A percentile compares a stretch with the other conserved stretches of the same genome.
Conservation (phyloP, 495 filamentous ascomycete species). For the Trichoderma erinaceum region DNA sequence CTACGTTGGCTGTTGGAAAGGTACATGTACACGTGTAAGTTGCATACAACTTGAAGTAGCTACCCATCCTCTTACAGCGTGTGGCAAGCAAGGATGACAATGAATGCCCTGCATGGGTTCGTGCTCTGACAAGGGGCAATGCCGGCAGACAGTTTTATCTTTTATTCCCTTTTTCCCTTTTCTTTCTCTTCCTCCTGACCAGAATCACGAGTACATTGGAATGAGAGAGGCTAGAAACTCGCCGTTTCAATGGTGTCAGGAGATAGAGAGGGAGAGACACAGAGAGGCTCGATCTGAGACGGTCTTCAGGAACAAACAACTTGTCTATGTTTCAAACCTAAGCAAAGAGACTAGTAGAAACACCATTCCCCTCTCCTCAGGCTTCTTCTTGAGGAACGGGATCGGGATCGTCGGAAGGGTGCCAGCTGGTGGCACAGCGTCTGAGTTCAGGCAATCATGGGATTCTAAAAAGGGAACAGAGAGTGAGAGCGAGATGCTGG, state of each 20-base stretch:
- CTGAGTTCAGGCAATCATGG: too few relatives aligned
- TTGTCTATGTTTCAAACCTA: not conserved
- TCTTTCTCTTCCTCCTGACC: not conserved
- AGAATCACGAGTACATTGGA: not conserved
- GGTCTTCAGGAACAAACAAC: not conserved
- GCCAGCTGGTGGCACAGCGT: not conserved
- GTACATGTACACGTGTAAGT: too few relatives aligned
- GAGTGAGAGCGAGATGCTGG: not conserved
- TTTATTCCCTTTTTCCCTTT: not conserved
- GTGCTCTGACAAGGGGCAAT: not conserved
- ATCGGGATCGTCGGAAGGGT: not conserved
- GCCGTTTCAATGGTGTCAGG: not conserved
- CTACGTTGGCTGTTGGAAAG: too few relatives aligned
- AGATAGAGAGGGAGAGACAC: not conserved
- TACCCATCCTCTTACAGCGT: too few relatives aligned
- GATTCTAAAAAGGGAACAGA: too few relatives aligned
- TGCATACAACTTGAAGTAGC: too few relatives aligned
- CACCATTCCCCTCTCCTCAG: not conserved
- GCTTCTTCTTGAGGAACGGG: not conserved
- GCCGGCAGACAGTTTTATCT: too few relatives aligned
- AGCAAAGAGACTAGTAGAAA: slow-evolving; percentile 2
- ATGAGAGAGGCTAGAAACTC: not conserved
- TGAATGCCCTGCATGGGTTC: not conserved
- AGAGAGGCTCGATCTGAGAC: too few relatives aligned
- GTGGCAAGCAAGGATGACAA: too few relatives aligned